phyloP scores from a whole-genome alignment of 2,329 filamentous ascomycete genomes.

The Aureobasidium sp. region DNA sequence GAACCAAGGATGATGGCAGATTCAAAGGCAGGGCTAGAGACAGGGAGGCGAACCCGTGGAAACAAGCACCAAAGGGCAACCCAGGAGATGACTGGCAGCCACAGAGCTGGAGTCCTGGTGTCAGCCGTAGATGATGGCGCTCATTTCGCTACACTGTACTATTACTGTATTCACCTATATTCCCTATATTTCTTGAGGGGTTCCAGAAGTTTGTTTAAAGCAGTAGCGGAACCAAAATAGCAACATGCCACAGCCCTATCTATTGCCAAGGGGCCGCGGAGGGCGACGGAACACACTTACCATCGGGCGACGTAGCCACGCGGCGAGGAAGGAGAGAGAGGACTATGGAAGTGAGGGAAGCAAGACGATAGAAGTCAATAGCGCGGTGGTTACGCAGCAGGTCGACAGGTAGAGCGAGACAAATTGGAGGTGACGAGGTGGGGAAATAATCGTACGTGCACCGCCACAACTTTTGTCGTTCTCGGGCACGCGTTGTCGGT shows the following conservation, averaged over 20 bases:
- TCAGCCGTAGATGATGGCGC: constrained; percentile 26
- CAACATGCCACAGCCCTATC: constrained; percentile 1
- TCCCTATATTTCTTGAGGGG: neutral
- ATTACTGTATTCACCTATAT: constrained; percentile 1
- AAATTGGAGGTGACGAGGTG: neutral
- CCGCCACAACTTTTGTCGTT: constrained; percentile 1
- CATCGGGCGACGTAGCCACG: neutral
- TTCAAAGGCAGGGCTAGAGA: constrained; percentile 25
- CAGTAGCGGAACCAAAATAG: constrained; percentile 1
- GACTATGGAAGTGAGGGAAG: neutral
- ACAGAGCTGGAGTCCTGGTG: constrained; percentile 38
- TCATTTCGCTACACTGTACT: constrained; percentile 5
- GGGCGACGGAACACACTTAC: neutral
- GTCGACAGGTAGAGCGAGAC: neutral
- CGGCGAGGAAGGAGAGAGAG: neutral
- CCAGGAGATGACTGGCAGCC: constrained; percentile 44
- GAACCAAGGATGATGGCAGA: constrained; percentile 26
- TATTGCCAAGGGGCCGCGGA: constrained; percentile 8
- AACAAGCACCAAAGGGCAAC: constrained; percentile 30
- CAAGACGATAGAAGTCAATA: neutral
- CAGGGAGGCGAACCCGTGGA: constrained; percentile 35
- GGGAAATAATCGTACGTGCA: neutral
- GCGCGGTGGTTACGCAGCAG: neutral
- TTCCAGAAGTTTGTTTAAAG: neutral
- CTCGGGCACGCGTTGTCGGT: neutral